Evolutionary conservation across 305 asterid species (phyloP), one percentile per base, ranked within the genome.

Genomic region (Stenogyne calaminthoides): DNA sequence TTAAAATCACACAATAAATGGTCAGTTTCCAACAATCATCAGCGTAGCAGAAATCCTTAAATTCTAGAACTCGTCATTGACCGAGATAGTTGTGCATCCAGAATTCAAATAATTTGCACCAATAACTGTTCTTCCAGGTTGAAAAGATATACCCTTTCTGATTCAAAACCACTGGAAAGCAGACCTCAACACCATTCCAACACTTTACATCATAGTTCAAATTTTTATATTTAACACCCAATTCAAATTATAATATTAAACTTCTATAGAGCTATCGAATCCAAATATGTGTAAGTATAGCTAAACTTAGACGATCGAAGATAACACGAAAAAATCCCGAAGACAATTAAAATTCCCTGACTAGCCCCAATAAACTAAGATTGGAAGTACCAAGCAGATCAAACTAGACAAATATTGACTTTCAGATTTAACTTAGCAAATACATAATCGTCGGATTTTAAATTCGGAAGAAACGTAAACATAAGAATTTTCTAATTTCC

Each of bases 361-460:
- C 66, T 64, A 11, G 16, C 51, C 68, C 67, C n/a, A 69, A 70
- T 36, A 72, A 61, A 67, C 69, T 51, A 47, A 2, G 69, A 66
- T 19, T 27, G 66, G 66, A 64, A 72, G 77, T 78, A 81, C 86
- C 88, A 77, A 54, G 18, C 77, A 78, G 74, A 79, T 79, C 83
- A 70, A 57, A 64, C 67, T 36, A 5, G 40, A 40, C 68, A 66
- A 46, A 9, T 60, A 76, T 46, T 75, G 55, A 62, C 76, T 49
- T 56, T 37, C 74, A 63, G 75, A 73, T 72, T 58, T 11, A 58
- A 64, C 64, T 18, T 9, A 55, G n/a, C n/a, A 19, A 71, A 18
- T 9, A 54, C 2, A 66, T 10, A 60, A 60, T 37, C 75, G 42
- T 40, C 75, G 11, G 0, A 63, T 32, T 58, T 14, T 52, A 67